Base-by-base conservation (phyloP, 441 rosid genomes). In the Rhodomyrtus psidioides region DNA sequence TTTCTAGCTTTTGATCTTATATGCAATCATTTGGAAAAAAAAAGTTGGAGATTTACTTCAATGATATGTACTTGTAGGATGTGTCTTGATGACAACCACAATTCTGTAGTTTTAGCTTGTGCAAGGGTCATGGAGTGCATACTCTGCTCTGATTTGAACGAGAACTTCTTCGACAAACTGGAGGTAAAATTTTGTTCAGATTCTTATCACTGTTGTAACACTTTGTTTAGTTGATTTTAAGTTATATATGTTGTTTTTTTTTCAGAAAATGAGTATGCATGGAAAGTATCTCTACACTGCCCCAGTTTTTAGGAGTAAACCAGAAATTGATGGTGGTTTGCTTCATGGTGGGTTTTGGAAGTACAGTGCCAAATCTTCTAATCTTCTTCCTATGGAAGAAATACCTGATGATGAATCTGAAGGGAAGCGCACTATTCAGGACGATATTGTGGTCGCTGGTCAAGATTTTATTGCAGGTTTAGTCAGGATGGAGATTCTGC, bases 391-490 rank as follows among this genome's bases (percentile, higher is more conserved):
- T 87, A 89, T 87, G 59, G 88, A 90, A 51, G 93, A 90, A 86
- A 82, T 75, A 83, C 30, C 88, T 85, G 92, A 89, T 91, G 95
- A 94, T 51, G 97, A 90, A 84, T 86, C 89, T 76, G 94, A 93
- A 90, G 96, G 89, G 86, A 89, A 90, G 42, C 94, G 88, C 75
- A 96, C 99, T 70, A 95, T 97, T 88, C 95, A 92, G 92, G 98
- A 97, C 84, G 98, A 97, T 90, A 88, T 96, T 88, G 87, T 91
- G 89, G 91, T 97, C 87, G 98, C 97, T 46, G 92, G 95, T 88
- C 99, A 96, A 93, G 99, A 97, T 91, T 94, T 96, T 92, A 96
- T 93, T 83, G 98, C 98, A 46, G 99, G 98, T 86, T 92, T 97
- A 81, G 94, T 96, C 86, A 92, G 97, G 91, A 97, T 97, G 99